Base-by-base conservation (phyloP, 768 basidiomycete species). In the Psilocybe tampanensis region DNA sequence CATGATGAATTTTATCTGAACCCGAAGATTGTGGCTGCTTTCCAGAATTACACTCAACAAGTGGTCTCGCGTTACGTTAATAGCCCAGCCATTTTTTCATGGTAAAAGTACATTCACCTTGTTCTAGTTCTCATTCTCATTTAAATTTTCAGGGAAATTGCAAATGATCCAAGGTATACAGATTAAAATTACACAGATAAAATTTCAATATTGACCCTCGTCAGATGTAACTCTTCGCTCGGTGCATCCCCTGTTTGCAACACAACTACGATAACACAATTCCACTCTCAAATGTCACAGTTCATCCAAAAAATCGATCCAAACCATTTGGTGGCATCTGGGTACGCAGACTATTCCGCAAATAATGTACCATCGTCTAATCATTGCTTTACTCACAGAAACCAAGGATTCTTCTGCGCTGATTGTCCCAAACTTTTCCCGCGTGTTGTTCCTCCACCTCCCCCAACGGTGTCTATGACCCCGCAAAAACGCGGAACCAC, bases 1-100 rank as follows among this genome's bases (percentile, higher is more conserved):
- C 86, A 89, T 65, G 86, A 86, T 56, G 75, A 82, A 47, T 89
- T 89, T 66, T 89, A 81, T 68, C 76, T 74, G 12, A 74, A 86
- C 57, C 66, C 76, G 44, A 77, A 73, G 12, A 69, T 87, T 26
- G 70, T 84, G 36, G 61, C 72, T 2, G 68, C 79, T 6, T 89
- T 86, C 69, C 73, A 76, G 72, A 83, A 88, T 59, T 88, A 83
- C 56, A 82, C 84, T 7, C 72, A 71, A 8, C 75, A 80, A 36
- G 64, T 89, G 19, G 82, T 85, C 9, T 70, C 76, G 17, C 84
- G 86, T 49, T 87, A 87, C 60, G 72, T 72, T 15, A 76, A 84
- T 48, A 78, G 75, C 50, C 69, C 86, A 2, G 70, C 76, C n/a
- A 64, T 88, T 52, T 76, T 88, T 58, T 70, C 69, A 19, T 85